Evolutionary conservation across 73 alveolate species (phyloP), one percentile per base, ranked within the genome.

Genomic region (Symbiodinium pilosum): DNA sequence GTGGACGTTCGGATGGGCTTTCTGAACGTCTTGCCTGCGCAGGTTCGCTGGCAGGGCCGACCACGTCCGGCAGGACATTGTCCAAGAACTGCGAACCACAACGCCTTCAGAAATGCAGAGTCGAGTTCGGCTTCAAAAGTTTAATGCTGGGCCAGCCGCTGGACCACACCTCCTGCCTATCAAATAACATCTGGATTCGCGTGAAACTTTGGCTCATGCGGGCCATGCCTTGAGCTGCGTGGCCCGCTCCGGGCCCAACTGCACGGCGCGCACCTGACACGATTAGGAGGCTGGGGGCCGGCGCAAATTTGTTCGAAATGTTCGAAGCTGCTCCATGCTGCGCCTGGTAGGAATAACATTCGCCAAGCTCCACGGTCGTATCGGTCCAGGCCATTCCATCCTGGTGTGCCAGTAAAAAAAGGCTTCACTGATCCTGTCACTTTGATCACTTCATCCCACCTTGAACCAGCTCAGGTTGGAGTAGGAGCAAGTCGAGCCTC

Each of bases 191-290:
- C n/a, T n/a, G n/a, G n/a, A n/a, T n/a, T n/a, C n/a, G n/a, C n/a
- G n/a, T n/a, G n/a, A n/a, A n/a, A n/a, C n/a, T n/a, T n/a, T n/a
- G n/a, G n/a, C n/a, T n/a, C n/a, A n/a, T n/a, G n/a, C n/a, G n/a
- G n/a, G n/a, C n/a, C n/a, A n/a, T n/a, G n/a, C 32, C 86, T 88
- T 88, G 86, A 88, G 38, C 69, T 88, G 95, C 44, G 86, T 40
- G 24, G 95, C 95, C 9, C 95, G 95, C 43, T 88, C 95, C 28
- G 95, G 95, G 54, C 95, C 95, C 69, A 88, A 86, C 95, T 88
- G 95, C 47, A 88, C 95, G 2, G 95, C 95, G 43, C 95, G 86
- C 71, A 88, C 95, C 95, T 88, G 43, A 20, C 43, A 39, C n/a
- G n/a, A n/a, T n/a, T n/a, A n/a, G n/a, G n/a, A n/a, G n/a, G n/a